These are phyloP conservation scores for Rhynchospora pubera DNA, from an alignment of 176 grass and related monocot genomes.

Conservation along the genomic window DNA sequence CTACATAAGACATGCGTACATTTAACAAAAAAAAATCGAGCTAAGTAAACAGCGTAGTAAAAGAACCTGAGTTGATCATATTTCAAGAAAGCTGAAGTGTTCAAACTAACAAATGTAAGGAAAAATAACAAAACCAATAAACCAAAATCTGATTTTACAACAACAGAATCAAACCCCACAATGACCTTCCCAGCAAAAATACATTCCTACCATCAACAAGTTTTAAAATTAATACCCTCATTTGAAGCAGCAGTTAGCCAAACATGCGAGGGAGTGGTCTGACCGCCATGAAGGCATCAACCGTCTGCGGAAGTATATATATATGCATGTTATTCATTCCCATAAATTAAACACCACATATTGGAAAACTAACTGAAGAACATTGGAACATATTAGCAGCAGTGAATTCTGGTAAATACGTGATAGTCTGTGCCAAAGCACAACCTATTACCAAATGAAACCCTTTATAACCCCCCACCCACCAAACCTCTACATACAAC, in stretches of 20 bases:
- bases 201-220: not conserved
- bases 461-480: not conserved
- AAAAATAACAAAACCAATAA: not conserved
- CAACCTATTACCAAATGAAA: too few species aligned
- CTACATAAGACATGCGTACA: not conserved
- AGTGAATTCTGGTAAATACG: too few species aligned
- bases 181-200: not conserved
- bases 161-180: not conserved
- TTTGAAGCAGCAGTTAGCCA: conserved; percentile 10
- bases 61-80: not conserved
- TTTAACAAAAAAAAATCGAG: not conserved
- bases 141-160: not conserved
- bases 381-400: too few species aligned
- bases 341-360: conserved; percentile 4
- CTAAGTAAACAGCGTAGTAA: not conserved
- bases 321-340: not conserved
- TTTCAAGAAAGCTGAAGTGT: not conserved
- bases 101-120: not conserved
- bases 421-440: too few species aligned
- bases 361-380: too few species aligned
- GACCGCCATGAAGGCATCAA: conserved; percentile 69
- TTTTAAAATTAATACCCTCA: not conserved
- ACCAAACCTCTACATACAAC: not conserved
- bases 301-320: conserved; percentile 43
- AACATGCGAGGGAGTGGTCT: conserved; percentile 91